phyloP scores from a whole-genome alignment of 129 eudicot genomes.

The Mikania micrantha region DNA sequence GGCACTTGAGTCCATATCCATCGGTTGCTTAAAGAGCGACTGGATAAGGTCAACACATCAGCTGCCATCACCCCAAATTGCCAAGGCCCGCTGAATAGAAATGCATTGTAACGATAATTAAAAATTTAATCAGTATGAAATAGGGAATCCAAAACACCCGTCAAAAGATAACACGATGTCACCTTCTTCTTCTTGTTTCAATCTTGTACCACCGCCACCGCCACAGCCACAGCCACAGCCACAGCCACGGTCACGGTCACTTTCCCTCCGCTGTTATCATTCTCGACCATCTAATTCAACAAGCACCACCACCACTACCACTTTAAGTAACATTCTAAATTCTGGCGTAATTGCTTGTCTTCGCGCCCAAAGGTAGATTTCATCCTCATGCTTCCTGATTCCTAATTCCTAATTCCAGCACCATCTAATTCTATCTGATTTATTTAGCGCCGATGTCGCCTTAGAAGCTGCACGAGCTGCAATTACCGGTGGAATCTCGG shows the following conservation, averaged over 20 bases:
- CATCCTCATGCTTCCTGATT: background rate
- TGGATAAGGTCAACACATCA: too few species aligned
- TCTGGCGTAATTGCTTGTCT: conserved; percentile 70
- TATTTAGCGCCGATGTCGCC: conserved; percentile 68
- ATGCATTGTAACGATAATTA: too few species aligned
- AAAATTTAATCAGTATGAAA: too few species aligned
- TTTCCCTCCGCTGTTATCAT: background rate
- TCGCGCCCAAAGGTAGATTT: conserved; percentile 52
- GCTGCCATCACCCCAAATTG: too few species aligned
- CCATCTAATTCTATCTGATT: background rate
- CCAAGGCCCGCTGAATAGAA: too few species aligned
- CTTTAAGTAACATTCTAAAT: conserved; percentile 30
- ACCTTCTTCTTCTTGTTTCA: conserved; percentile 8
- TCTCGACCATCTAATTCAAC: conserved; percentile 3
- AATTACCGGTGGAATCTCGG: conserved; percentile 60
- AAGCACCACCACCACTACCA: background rate
- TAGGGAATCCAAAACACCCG: too few species aligned
- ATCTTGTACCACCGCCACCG: conserved; percentile 10
- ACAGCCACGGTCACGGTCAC: too few species aligned
- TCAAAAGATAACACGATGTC: background rate
- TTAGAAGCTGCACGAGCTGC: conserved; percentile 87
- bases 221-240: too few species aligned
- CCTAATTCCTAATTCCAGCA: background rate
- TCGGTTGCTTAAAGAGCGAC: too few species aligned
- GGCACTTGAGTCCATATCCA: too few species aligned